These are phyloP conservation scores for Hypoxylon sp. DNA, from an alignment of 2,329 filamentous ascomycete species.

Conservation along the genomic window DNA sequence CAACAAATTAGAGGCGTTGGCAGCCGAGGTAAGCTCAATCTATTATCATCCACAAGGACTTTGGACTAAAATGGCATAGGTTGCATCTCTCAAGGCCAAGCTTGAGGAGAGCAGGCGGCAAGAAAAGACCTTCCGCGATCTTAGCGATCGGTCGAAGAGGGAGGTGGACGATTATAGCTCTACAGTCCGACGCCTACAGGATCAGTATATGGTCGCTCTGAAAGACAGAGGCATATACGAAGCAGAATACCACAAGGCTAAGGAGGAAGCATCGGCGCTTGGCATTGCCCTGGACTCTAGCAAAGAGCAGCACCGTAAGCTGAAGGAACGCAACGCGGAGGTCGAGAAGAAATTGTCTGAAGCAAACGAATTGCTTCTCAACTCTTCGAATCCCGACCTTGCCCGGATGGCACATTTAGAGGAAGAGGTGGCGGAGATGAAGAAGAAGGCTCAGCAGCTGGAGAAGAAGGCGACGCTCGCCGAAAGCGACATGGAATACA, in stretches of 20 bases:
- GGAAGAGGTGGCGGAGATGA: constrained; percentile 50
- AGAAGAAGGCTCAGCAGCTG: constrained; percentile 49
- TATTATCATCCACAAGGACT: not conserved
- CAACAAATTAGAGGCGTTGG: constrained; percentile 44
- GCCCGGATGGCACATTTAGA: constrained; percentile 53
- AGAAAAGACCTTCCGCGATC: constrained; percentile 50
- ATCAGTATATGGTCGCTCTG: constrained; percentile 56
- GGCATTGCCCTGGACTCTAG: constrained; percentile 49
- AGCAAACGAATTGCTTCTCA: constrained; percentile 45
- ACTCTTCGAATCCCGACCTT: constrained; percentile 49
- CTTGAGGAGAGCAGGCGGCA: constrained; percentile 46
- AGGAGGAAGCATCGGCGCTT: constrained; percentile 48
- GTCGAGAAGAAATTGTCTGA: constrained; percentile 51
- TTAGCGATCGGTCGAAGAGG: constrained; percentile 54
- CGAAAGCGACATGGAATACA: constrained; percentile 63
- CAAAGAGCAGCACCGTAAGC: constrained; percentile 48
- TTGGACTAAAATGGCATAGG: constrained; percentile 41
- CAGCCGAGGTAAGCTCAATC: constrained; percentile 40
- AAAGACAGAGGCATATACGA: constrained; percentile 49
- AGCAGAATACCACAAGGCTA: constrained; percentile 51
- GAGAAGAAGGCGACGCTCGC: constrained; percentile 49
- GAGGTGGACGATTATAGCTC: constrained; percentile 56
- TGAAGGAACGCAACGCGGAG: constrained; percentile 49
- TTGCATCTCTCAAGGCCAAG: constrained; percentile 49
- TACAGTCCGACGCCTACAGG: constrained; percentile 55